These are phyloP conservation scores for Fusarium azukiicola DNA, from an alignment of 2,329 filamentous ascomycete genomes.

Conservation along the genomic window DNA sequence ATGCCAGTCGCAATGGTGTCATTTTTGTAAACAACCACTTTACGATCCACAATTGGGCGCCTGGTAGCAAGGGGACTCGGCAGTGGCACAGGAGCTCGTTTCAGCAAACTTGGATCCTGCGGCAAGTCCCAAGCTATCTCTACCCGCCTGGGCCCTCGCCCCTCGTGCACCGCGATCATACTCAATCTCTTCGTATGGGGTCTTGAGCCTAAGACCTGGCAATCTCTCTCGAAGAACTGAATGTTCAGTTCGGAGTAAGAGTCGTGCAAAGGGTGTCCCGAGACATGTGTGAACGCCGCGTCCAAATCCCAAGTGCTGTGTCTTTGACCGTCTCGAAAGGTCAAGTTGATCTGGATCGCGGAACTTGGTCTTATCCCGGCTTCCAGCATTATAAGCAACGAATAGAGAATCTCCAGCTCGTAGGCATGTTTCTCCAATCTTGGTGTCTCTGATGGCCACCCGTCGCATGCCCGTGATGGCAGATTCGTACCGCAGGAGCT, in stretches of 20 bases:
- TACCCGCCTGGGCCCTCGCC: neutral
- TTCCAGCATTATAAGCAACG: conserved; percentile 22
- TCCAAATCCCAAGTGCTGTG: conserved; percentile 20
- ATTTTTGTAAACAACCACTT: neutral
- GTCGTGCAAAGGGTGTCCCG: conserved; percentile 23
- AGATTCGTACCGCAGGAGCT: conserved; percentile 3
- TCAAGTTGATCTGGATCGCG: neutral
- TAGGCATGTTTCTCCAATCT: neutral
- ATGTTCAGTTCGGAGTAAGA: conserved; percentile 1
- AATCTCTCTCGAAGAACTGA: neutral
- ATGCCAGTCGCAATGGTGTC: neutral
- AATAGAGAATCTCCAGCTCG: conserved; percentile 9
- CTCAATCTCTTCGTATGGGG: neutral
- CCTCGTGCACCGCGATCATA: neutral
- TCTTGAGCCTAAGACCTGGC: neutral
- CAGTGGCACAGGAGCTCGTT: neutral
- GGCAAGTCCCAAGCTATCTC: neutral
- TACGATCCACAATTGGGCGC: no score
- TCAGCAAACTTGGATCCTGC: neutral
- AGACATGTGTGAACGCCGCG: conserved; percentile 16
- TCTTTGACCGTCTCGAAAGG: neutral
- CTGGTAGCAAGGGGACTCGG: no score
- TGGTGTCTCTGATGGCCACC: conserved; percentile 16
- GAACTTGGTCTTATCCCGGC: conserved; percentile 23
- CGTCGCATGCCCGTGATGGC: conserved; percentile 22